Base-by-base conservation (phyloP, 148 eudicot species). In the Vaccinium myrtillus region DNA sequence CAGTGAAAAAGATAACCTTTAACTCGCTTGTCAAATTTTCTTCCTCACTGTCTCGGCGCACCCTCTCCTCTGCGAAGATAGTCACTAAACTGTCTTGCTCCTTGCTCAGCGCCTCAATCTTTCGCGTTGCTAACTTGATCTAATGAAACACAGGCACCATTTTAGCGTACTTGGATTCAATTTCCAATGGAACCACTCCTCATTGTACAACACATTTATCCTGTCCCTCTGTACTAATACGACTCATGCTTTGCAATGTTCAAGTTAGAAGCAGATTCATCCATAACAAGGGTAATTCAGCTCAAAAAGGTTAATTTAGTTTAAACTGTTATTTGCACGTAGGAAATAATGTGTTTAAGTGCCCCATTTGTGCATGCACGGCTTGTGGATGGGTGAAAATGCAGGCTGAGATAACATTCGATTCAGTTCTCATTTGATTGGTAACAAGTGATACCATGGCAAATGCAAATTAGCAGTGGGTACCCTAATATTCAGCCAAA, bases 11-110 rank as follows among this genome's bases (percentile, higher is more conserved):
- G 75, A 75, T 0, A 13, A 95, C 98, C 94, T 90, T 88, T 70
- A 93, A 81, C 81, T 88, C 90, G 75, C 87, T 90, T 73, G 94
- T 90, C 77, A 96, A 81, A 80, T 61, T 84, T 88, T 91, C 93
- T 81, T 94, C 95, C 85, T 93, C 95, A 25, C 19, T 18, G 65
- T 92, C 93, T 67, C 97, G 89, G 61, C 94, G 89, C 85, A 87
- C 89, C 82, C 98, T 90, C 88, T 96, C 99, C 79, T 94, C 97
- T 23, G 91, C 78, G 87, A 94, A 91, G 51, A 88, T 84, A 80
- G 87, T 91, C 53, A 93, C 89, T 54, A 93, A 83, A 70, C 88
- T 87, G 80, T 94, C 98, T 82, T 94, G 98, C 80, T 94, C 98
- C 87, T 90, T 90, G 89, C 91, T 93, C 54, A 90, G 84, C 48